These are phyloP conservation scores for Rosellinia necatrix DNA, from an alignment of 2,329 filamentous ascomycete genomes.

Conservation along the genomic window DNA sequence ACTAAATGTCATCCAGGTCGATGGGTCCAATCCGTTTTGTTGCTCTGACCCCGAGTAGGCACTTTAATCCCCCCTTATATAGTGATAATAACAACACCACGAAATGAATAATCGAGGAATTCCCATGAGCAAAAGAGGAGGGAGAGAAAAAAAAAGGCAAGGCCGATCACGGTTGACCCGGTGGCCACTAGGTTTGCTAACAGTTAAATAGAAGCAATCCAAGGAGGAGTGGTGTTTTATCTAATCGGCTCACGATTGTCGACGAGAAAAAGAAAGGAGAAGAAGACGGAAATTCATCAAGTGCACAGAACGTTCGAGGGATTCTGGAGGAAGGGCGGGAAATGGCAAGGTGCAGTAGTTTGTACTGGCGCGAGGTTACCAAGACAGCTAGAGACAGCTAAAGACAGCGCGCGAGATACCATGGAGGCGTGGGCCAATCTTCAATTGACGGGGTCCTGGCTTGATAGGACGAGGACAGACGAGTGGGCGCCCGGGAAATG, in stretches of 20 bases:
- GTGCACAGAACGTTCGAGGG: conserved; percentile 28
- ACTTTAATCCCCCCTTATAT: neutral
- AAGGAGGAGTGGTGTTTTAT: neutral
- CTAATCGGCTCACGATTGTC: conserved; percentile 1
- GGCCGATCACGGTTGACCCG: neutral
- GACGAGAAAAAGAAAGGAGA: conserved; percentile 10
- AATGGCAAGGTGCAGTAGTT: conserved; percentile 33
- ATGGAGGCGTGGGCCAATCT: conserved; percentile 16
- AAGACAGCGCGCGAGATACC: conserved; percentile 11
- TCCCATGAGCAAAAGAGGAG: neutral
- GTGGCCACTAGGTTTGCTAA: neutral
- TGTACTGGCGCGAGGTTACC: conserved; percentile 39
- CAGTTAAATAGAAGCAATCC: no score
- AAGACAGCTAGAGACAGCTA: conserved; percentile 20
- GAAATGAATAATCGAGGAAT: neutral
- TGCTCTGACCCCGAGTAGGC: no score
- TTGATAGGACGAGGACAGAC: conserved; percentile 8
- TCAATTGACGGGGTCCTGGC: conserved; percentile 21
- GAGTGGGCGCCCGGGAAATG: conserved; percentile 24
- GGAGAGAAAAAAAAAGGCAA: neutral
- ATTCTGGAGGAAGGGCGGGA: conserved; percentile 32
- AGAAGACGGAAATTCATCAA: conserved; percentile 18
- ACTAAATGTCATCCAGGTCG: neutral
- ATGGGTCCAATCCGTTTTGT: neutral
- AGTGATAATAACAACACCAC: neutral